A percentile compares a stretch with the other conserved stretches of the same genome.
phyloP scores from a whole-genome alignment of 441 rosid species.

The Raphanus hybrid region DNA sequence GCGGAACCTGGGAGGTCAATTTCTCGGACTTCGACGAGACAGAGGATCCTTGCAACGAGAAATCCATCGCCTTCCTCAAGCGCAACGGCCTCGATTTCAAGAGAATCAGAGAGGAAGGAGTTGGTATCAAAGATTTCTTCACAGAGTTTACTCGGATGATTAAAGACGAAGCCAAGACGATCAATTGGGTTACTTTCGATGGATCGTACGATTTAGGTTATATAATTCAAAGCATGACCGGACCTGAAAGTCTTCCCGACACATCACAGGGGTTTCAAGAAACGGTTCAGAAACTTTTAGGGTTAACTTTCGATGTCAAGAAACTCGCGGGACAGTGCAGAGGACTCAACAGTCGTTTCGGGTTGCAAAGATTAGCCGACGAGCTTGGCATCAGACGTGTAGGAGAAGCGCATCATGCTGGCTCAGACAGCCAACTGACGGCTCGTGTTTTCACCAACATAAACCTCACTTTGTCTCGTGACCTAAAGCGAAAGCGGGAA shows the following conservation, averaged over 20 bases:
- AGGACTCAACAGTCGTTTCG: neutral
- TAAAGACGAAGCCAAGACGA: neutral
- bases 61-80: neutral
- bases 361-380: neutral
- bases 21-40: neutral
- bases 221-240: neutral
- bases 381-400: neutral
- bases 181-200: neutral
- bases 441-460: neutral
- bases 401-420: slow-evolving; percentile 3
- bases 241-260: neutral
- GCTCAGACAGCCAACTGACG: slow-evolving; percentile 6
- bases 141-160: neutral
- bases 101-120: neutral
- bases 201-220: neutral
- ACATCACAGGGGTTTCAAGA: neutral
- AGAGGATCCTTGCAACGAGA: neutral
- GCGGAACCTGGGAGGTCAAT: neutral
- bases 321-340: neutral
- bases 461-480: neutral
- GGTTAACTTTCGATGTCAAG: neutral
- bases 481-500: slow-evolving; percentile 2
- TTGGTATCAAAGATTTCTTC: neutral
- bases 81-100: neutral
- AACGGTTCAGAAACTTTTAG: neutral